Conservation (phyloP, 495 filamentous ascomycete species). For the Paragyromitra xinjiangensis region DNA sequence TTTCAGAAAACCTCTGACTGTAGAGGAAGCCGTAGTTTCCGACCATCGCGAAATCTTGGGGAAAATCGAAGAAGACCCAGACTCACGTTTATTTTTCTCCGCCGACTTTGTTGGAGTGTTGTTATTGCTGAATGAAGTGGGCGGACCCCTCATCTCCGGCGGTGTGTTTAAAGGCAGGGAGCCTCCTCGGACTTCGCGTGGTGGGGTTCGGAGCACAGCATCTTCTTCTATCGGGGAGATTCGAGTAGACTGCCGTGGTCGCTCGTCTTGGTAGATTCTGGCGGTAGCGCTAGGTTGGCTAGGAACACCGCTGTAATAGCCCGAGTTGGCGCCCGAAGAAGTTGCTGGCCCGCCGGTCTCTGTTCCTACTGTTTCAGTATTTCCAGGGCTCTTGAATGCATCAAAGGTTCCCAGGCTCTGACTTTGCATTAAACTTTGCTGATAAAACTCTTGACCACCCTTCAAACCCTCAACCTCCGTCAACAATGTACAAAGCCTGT, state of each 20-base stretch:
- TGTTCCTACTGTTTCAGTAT: conserved; percentile 49
- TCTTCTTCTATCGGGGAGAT: conserved; percentile 61
- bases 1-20: conserved; percentile 56
- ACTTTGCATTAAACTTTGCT: conserved; percentile 56
- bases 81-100: conserved; percentile 90
- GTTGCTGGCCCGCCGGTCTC: conserved; percentile 49
- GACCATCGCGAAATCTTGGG: conserved; percentile 97
- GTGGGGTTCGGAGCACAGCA: conserved; percentile 64
- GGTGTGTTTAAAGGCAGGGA: conserved; percentile 77
- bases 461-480: conserved; percentile 91
- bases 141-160: conserved; percentile 68
- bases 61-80: conserved; percentile 85
- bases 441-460: conserved; percentile 63
- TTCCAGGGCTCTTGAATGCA: conserved; percentile 51
- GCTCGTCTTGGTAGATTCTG: conserved; percentile 57
- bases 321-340: conserved; percentile 55
- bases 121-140: conserved; percentile 71
- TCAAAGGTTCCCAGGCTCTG: conserved; percentile 56
- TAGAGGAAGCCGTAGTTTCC: conserved; percentile 89
- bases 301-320: conserved; percentile 55
- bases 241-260: conserved; percentile 55
- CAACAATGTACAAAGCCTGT: conserved; percentile 78
- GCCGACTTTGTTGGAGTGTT: conserved; percentile 75
- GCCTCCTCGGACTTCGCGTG: conserved; percentile 65
- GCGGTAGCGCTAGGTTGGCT: conserved; percentile 53